Evolutionary conservation across 2,329 filamentous ascomycete species (phyloP).

Genomic region (Colletotrichum higginsianum): DNA sequence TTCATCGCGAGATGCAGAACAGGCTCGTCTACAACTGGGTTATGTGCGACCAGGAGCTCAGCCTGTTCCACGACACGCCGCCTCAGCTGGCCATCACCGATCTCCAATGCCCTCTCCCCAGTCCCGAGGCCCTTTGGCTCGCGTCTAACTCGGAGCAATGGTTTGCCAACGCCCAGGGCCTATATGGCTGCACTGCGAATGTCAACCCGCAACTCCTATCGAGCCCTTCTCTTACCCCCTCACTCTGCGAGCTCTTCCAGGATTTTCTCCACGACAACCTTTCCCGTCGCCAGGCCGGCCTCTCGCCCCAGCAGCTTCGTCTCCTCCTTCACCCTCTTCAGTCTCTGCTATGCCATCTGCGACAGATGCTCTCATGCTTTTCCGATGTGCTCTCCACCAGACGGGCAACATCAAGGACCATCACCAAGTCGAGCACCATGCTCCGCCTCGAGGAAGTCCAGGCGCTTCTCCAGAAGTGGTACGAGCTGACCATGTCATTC

Average conservation of each 20-base stretch:
- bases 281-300: conserved; percentile 58
- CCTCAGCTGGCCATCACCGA: conserved; percentile 77
- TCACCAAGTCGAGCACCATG: conserved; percentile 73
- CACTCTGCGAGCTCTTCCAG: conserved; percentile 76
- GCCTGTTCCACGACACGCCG: conserved; percentile 75
- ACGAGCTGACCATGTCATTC: conserved; percentile 72
- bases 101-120: conserved; percentile 75
- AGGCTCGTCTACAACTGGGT: conserved; percentile 83
- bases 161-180: conserved; percentile 71
- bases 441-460: conserved; percentile 76
- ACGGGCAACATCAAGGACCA: conserved; percentile 58
- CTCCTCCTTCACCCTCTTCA: conserved; percentile 79
- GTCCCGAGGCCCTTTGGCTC: conserved; percentile 74
- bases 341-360: conserved; percentile 74
- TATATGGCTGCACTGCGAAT: conserved; percentile 66
- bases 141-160: conserved; percentile 72
- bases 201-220: conserved; percentile 67
- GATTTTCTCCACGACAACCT: conserved; percentile 77
- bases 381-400: conserved; percentile 66
- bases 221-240: conserved; percentile 67
- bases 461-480: conserved; percentile 75
- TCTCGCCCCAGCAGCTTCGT: conserved; percentile 72
- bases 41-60: conserved; percentile 81
- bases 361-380: conserved; percentile 77
- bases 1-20: conserved; percentile 74